Conservation (phyloP, 2,329 filamentous ascomycete genomes). For the Venturiaceae sp. region DNA sequence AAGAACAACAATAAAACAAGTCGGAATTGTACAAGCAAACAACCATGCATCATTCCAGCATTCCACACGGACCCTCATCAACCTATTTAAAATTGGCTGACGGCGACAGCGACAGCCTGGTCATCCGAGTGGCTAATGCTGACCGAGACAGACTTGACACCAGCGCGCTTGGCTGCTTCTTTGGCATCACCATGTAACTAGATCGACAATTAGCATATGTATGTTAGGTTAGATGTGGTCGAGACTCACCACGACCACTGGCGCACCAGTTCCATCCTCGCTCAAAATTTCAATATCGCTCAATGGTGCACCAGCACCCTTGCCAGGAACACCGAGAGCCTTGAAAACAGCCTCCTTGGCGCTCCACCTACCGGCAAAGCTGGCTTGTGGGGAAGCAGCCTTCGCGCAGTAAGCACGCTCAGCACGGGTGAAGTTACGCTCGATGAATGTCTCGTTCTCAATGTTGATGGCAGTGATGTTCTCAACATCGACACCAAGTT, state of each 20-base stretch:
- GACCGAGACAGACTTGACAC: constrained; percentile 80
- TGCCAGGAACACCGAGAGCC: constrained; percentile 76
- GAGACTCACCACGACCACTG: constrained; percentile 68
- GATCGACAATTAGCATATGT: constrained; percentile 8
- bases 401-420: constrained; percentile 84
- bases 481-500: constrained; percentile 91
- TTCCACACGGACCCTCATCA: not conserved
- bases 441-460: constrained; percentile 84
- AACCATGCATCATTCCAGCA: not conserved
- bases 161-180: constrained; percentile 71
- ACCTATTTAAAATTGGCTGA: constrained; percentile 58
- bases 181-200: constrained; percentile 83
- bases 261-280: constrained; percentile 66
- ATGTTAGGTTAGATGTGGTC: not conserved
- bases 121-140: constrained; percentile 94
- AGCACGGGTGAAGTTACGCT: constrained; percentile 81
- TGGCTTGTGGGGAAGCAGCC: constrained; percentile 71
- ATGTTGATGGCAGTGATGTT: constrained; percentile 81
- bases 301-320: constrained; percentile 79
- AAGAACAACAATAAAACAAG: not conserved
- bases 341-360: constrained; percentile 99
- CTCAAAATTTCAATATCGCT: constrained; percentile 88
- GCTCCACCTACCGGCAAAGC: constrained; percentile 91
- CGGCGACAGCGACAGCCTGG: constrained; percentile 90
- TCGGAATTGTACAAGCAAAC: not conserved